phyloP scores from a whole-genome alignment of 345 rosid genomes.

The Citrus reticulata region DNA sequence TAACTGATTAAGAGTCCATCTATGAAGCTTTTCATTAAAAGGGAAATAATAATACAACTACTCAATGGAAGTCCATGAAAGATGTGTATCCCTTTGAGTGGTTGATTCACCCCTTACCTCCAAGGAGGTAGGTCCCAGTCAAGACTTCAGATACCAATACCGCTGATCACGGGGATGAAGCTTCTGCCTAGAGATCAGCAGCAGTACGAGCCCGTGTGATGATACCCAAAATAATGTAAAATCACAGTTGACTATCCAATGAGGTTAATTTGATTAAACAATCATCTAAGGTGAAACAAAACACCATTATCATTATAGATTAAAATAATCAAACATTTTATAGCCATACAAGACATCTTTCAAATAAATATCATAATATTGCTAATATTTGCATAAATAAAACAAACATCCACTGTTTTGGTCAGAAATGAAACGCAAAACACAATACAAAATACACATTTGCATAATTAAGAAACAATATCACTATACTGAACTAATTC shows the following conservation, averaged over 20 bases:
- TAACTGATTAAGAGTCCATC: background rate
- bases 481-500: constrained; percentile 20
- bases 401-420: constrained; percentile 29
- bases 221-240: background rate
- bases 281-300: constrained; percentile 19
- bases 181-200: background rate
- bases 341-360: constrained; percentile 10
- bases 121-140: background rate
- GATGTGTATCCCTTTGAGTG: background rate
- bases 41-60: background rate
- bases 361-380: constrained; percentile 3
- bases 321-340: constrained; percentile 9
- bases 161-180: background rate
- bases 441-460: constrained; percentile 14
- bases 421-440: constrained; percentile 39
- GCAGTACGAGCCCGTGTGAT: background rate
- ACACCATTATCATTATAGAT: background rate
- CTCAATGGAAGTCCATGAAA: background rate
- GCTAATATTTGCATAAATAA: constrained; percentile 23
- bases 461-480: constrained; percentile 19
- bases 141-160: background rate
- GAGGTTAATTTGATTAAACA: constrained; percentile 10
- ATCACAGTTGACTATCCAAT: constrained; percentile 24
- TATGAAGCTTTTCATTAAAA: background rate
- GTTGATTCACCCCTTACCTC: constrained; percentile 1